A percentile compares a stretch with the other conserved stretches of the same genome.
Evolutionary conservation across 306 rosid genomes (phyloP).

Genomic region (Lathyrus tuberosus): DNA sequence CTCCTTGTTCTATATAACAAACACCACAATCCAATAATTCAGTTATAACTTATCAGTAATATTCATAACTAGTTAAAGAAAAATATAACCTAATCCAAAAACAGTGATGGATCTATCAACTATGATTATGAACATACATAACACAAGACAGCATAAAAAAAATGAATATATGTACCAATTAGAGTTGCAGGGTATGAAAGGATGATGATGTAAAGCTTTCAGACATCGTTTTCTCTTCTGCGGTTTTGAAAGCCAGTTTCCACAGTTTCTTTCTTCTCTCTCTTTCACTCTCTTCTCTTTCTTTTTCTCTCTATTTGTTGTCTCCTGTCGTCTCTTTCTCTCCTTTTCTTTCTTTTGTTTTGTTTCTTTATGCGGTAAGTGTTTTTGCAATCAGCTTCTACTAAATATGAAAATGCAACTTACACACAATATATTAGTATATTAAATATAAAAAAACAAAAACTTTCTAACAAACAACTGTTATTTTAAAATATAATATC

Average conservation of each 20-base stretch:
- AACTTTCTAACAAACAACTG: conserved; percentile 10
- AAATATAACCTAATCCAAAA: not conserved
- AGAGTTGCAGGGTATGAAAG: conserved; percentile 70
- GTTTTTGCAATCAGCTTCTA: not conserved
- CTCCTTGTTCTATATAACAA: not conserved
- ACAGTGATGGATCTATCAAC: not conserved
- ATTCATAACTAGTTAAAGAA: not conserved
- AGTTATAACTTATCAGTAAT: conserved; percentile 23
- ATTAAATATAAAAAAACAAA: not conserved
- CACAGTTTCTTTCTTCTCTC: conserved; percentile 32
- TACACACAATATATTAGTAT: conserved; percentile 2
- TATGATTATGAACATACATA: no score
- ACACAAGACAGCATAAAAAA: not conserved
- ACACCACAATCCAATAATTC: conserved; percentile 20
- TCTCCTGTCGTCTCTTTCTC: conserved; percentile 66
- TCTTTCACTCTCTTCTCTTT: conserved; percentile 22
- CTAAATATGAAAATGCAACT: not conserved
- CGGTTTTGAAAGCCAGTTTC: conserved; percentile 64
- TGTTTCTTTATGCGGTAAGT: not conserved
- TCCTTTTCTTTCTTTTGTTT: conserved; percentile 3
- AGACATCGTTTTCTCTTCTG: conserved; percentile 77
- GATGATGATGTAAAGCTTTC: conserved; percentile 69
- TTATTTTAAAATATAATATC: not conserved
- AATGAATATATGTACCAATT: conserved; percentile 57
- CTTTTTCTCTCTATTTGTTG: conserved; percentile 44